These are phyloP conservation scores for Xylariaceae sp. DNA, from an alignment of 2,329 filamentous ascomycete species.

Conservation along the genomic window DNA sequence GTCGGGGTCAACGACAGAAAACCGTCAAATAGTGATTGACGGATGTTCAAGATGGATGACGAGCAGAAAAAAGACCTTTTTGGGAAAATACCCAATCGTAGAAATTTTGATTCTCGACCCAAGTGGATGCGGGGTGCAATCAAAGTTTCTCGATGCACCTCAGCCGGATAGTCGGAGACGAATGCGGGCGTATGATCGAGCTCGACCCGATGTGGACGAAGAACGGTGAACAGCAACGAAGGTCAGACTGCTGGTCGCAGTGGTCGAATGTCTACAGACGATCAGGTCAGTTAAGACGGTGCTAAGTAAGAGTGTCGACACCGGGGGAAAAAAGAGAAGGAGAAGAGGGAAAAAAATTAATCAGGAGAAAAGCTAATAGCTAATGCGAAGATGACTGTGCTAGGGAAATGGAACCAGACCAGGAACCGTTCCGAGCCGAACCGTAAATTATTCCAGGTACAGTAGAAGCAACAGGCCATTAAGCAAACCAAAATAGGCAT, in stretches of 20 bases:
- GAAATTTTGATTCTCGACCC: constrained; percentile 31
- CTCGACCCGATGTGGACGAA: constrained; percentile 11
- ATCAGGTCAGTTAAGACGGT: constrained; percentile 28
- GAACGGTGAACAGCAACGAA: constrained; percentile 18
- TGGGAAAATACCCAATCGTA: constrained; percentile 31
- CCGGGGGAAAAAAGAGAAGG: constrained; percentile 15
- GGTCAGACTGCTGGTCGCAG: constrained; percentile 12
- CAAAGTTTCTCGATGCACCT: constrained; percentile 27
- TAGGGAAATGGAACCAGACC: constrained; percentile 25
- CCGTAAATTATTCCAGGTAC: constrained; percentile 27
- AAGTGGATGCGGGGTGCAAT: constrained; percentile 39
- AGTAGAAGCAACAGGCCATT: constrained; percentile 22
- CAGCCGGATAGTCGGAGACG: constrained; percentile 19
- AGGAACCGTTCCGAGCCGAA: constrained; percentile 26
- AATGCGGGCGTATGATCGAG: constrained; percentile 15
- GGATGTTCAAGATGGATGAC: constrained; percentile 7
- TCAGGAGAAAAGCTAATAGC: constrained; percentile 25
- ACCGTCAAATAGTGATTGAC: constrained; percentile 1
- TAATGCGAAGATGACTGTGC: constrained; percentile 32
- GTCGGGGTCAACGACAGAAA: not conserved
- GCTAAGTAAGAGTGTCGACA: constrained; percentile 15
- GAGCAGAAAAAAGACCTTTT: constrained; percentile 14
- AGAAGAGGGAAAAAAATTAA: constrained; percentile 27
- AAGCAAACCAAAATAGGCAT: constrained; percentile 1
- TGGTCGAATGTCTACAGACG: constrained; percentile 12